phyloP scores from a whole-genome alignment of 208 protist genomes.

The Trypanosoma lewisi region DNA sequence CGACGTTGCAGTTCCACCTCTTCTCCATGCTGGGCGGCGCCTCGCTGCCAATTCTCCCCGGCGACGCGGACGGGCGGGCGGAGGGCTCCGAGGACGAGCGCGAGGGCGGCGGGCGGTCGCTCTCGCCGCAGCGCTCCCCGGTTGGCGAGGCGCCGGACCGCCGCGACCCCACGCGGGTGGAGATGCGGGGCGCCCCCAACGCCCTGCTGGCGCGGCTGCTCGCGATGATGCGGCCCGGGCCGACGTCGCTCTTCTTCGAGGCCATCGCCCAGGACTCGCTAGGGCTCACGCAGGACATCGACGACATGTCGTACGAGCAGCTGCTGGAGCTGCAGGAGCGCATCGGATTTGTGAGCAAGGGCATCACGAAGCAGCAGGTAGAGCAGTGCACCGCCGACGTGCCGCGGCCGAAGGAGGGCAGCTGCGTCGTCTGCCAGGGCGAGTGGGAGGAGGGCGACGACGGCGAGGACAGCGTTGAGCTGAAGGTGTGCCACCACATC shows the following conservation, averaged over 20 bases:
- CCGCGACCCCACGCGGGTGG: background rate
- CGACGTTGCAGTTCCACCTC: constrained; percentile 8
- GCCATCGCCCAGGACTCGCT: constrained; percentile 42
- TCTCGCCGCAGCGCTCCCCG: background rate
- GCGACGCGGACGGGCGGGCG: constrained; percentile 10
- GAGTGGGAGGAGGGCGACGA: constrained; percentile 31
- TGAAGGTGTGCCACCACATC: constrained; percentile 60
- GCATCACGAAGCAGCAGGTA: constrained; percentile 40
- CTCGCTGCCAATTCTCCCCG: background rate
- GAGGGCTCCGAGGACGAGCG: constrained; percentile 15
- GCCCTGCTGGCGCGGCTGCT: too few species aligned
- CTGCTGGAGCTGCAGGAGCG: constrained; percentile 78
- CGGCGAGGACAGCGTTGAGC: constrained; percentile 7
- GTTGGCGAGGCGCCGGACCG: background rate
- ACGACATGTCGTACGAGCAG: constrained; percentile 89
- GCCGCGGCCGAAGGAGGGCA: constrained; percentile 25
- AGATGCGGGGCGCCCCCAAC: too few species aligned
- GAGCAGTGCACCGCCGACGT: constrained; percentile 29
- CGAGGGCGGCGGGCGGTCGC: background rate
- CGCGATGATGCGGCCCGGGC: too few species aligned
- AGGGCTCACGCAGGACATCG: constrained; percentile 66
- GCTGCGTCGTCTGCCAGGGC: constrained; percentile 67
- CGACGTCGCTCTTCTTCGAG: constrained; percentile 46
- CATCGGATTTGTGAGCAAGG: constrained; percentile 83
- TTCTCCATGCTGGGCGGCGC: background rate